Evolutionary conservation across 768 basidiomycete genomes (phyloP).

Genomic region (Lactarius indigo): DNA sequence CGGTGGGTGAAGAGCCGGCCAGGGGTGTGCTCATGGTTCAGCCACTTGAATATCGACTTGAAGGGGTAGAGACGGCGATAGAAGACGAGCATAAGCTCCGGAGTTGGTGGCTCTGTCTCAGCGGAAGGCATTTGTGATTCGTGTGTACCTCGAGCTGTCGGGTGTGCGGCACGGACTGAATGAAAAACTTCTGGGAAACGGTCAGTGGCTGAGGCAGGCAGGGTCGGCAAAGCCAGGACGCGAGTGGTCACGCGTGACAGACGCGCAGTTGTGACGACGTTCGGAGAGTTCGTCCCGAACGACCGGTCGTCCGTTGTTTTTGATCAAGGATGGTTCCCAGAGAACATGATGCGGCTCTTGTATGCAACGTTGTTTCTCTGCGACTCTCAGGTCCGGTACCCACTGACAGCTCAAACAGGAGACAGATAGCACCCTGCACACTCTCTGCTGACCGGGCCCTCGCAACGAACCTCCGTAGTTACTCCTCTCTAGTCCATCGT

Average conservation of each 20-base stretch:
- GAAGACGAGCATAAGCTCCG: conserved; percentile 71
- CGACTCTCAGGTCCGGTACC: background rate
- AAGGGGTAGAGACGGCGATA: conserved; percentile 93
- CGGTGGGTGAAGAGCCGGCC: conserved; percentile 85
- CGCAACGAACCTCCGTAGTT: conserved; percentile 5
- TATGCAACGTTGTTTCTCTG: background rate
- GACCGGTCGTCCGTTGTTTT: background rate
- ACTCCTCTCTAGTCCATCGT: background rate
- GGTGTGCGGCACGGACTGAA: background rate
- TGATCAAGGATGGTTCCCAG: background rate
- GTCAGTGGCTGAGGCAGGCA: background rate
- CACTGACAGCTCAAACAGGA: background rate
- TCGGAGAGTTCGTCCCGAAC: conserved; percentile 1
- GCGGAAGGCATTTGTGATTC: conserved; percentile 19
- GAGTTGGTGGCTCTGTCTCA: conserved; percentile 35
- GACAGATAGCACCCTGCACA: background rate
- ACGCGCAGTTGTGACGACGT: conserved; percentile 8
- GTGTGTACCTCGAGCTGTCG: background rate
- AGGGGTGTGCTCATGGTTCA: conserved; percentile 85
- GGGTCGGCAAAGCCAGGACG: background rate
- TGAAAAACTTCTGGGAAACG: background rate
- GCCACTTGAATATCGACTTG: conserved; percentile 90
- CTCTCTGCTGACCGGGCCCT: background rate
- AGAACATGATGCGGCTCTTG: background rate
- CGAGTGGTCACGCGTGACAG: conserved; percentile 22